phyloP scores from a whole-genome alignment of 148 eudicot genomes.

The Diospyros kaki region DNA sequence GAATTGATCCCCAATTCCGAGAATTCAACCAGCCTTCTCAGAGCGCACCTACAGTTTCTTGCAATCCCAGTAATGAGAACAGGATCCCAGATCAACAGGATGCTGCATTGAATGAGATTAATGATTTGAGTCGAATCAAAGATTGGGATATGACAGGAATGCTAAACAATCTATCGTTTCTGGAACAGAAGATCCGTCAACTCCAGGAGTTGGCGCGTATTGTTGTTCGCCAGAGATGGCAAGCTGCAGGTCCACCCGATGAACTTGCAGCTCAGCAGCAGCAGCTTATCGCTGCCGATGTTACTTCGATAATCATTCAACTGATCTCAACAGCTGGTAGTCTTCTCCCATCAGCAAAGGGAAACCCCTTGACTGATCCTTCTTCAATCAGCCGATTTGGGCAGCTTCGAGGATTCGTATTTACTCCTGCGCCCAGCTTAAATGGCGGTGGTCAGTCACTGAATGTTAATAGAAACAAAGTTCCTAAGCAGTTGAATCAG shows the following conservation, averaged over 20 bases:
- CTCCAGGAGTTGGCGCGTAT: conserved; percentile 75
- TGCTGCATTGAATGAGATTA: conserved; percentile 31
- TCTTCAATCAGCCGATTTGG: conserved; percentile 24
- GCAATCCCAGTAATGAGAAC: conserved; percentile 23
- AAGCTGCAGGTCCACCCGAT: conserved; percentile 32
- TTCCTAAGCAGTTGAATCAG: conserved; percentile 37
- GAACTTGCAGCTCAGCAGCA: conserved; percentile 75
- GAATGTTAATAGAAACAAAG: conserved; percentile 28
- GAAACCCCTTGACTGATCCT: conserved; percentile 37
- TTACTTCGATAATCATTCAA: conserved; percentile 86
- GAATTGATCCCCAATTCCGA: conserved; percentile 40
- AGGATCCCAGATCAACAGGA: conserved; percentile 35
- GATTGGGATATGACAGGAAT: conserved; percentile 76
- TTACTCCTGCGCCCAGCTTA: conserved; percentile 23
- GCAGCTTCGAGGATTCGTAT: conserved; percentile 34
- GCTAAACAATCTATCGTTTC: conserved; percentile 73
- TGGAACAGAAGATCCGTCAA: conserved; percentile 87
- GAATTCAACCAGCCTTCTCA: conserved; percentile 36
- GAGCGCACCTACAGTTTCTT: conserved; percentile 22
- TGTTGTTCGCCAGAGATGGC: conserved; percentile 44
- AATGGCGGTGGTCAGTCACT: conserved; percentile 19
- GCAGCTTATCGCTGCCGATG: conserved; percentile 85
- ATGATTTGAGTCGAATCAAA: not conserved
- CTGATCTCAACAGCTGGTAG: conserved; percentile 92
- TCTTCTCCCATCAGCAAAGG: conserved; percentile 81